Conservation (phyloP, 768 basidiomycete species). For the Tricholoma bakamatsutake region DNA sequence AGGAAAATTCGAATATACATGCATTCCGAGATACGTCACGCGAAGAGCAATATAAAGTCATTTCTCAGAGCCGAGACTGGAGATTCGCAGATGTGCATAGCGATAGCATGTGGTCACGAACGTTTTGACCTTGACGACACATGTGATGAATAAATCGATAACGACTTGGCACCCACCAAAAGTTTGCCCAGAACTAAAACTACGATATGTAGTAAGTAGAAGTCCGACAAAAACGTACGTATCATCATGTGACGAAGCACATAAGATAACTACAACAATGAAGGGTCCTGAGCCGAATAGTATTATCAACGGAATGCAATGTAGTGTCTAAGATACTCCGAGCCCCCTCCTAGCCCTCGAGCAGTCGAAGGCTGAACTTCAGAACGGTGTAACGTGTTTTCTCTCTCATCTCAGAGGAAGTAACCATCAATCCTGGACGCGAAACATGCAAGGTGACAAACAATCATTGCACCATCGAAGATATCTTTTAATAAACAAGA, state of each 20-base stretch:
- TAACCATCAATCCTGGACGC: conserved; percentile 18
- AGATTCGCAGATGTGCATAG: neutral
- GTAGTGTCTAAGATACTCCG: too few relatives aligned
- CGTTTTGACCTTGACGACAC: neutral
- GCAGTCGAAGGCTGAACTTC: too few relatives aligned
- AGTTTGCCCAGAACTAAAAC: neutral
- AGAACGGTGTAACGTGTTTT: neutral
- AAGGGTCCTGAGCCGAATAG: too few relatives aligned
- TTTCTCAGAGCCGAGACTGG: neutral
- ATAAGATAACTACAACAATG: too few relatives aligned
- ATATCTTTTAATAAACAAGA: too few relatives aligned
- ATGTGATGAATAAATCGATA: neutral
- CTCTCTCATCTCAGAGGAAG: neutral
- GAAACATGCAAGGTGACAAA: conserved; percentile 21
- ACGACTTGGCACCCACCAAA: neutral
- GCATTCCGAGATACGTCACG: neutral
- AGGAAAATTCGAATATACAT: neutral
- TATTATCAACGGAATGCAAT: too few relatives aligned
- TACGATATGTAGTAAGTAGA: neutral
- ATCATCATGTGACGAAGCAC: too few relatives aligned
- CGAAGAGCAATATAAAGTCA: neutral
- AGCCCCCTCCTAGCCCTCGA: too few relatives aligned
- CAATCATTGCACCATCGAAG: conserved; percentile 34
- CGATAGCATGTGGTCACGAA: neutral
- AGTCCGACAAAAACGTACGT: too few relatives aligned